Evolutionary conservation across 768 basidiomycete genomes (phyloP).

Genomic region (Hypholoma sublateritium): DNA sequence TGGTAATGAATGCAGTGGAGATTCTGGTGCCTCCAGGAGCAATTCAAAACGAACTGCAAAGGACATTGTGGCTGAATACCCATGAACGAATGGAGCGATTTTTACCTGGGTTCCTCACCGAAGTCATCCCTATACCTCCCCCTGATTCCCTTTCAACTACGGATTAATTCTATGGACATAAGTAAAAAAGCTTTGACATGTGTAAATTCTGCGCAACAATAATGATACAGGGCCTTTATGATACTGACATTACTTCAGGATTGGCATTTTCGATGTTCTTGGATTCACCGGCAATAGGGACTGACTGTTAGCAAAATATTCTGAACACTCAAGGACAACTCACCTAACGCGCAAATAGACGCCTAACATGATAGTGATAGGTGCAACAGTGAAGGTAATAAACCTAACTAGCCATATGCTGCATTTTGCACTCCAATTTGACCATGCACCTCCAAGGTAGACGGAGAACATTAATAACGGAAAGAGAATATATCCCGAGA

Average conservation of each 20-base stretch:
- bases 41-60: slow-evolving; percentile 56
- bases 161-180: slow-evolving; percentile 10
- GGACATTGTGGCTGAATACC: slow-evolving; percentile 81
- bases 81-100: slow-evolving; percentile 88
- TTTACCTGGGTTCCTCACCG: slow-evolving; percentile 84
- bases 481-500: slow-evolving; percentile 75
- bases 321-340: slow-evolving; percentile 10
- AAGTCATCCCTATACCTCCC: slow-evolving; percentile 52
- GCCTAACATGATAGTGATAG: slow-evolving; percentile 42
- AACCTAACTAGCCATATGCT: slow-evolving; percentile 39
- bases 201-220: background rate
- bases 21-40: slow-evolving; percentile 70
- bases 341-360: slow-evolving; percentile 55
- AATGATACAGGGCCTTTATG: slow-evolving; percentile 7
- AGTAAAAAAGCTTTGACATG: background rate
- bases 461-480: slow-evolving; percentile 59
- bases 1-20: slow-evolving; percentile 91
- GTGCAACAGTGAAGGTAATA: slow-evolving; percentile 56
- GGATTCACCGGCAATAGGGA: background rate
- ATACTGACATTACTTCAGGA: slow-evolving; percentile 33
- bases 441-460: slow-evolving; percentile 72
- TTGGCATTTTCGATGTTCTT: slow-evolving; percentile 68
- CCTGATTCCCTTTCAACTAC: slow-evolving; percentile 12
- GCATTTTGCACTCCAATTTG: slow-evolving; percentile 50
- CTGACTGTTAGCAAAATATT: background rate